These are phyloP conservation scores for Xerocomus amazonicus DNA, from an alignment of 1,284 basidiomycete species.

Conservation along the genomic window DNA sequence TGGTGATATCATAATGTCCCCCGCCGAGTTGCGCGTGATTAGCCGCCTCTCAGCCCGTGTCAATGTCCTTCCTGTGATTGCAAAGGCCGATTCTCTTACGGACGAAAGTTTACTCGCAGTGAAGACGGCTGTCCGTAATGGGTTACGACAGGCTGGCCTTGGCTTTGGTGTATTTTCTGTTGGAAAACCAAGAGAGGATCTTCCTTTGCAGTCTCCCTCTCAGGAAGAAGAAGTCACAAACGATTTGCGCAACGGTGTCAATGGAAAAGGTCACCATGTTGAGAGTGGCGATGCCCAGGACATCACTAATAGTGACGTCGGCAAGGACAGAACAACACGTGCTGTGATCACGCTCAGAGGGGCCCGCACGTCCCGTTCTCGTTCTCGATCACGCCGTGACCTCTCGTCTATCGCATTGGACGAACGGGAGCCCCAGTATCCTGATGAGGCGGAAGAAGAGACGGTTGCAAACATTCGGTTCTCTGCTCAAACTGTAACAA, in stretches of 20 bases:
- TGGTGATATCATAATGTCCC: slow-evolving; percentile 57
- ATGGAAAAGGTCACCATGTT: slow-evolving; percentile 22
- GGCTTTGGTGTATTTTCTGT: slow-evolving; percentile 73
- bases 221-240: slow-evolving; percentile 24
- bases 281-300: slow-evolving; percentile 30
- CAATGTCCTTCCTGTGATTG: slow-evolving; percentile 76
- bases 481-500: slow-evolving; percentile 62
- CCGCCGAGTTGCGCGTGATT: slow-evolving; percentile 74
- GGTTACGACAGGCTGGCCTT: slow-evolving; percentile 59
- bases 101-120: slow-evolving; percentile 63
- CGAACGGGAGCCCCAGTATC: slow-evolving; percentile 43
- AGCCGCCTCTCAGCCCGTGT: slow-evolving; percentile 63
- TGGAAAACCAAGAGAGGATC: slow-evolving; percentile 24
- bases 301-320: slow-evolving; percentile 37
- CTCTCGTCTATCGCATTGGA: slow-evolving; percentile 51
- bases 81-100: slow-evolving; percentile 73
- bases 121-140: slow-evolving; percentile 63
- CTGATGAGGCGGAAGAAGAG: slow-evolving; percentile 55
- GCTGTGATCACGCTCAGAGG: slow-evolving; percentile 64
- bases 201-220: slow-evolving; percentile 9
- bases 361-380: slow-evolving; percentile 53
- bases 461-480: slow-evolving; percentile 73
- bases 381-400: slow-evolving; percentile 68
- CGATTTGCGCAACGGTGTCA: slow-evolving; percentile 24
- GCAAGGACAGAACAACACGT: slow-evolving; percentile 54